Evolutionary conservation across 1,284 basidiomycete species (phyloP).

Genomic region (Melampsora abietis-canadensis): DNA sequence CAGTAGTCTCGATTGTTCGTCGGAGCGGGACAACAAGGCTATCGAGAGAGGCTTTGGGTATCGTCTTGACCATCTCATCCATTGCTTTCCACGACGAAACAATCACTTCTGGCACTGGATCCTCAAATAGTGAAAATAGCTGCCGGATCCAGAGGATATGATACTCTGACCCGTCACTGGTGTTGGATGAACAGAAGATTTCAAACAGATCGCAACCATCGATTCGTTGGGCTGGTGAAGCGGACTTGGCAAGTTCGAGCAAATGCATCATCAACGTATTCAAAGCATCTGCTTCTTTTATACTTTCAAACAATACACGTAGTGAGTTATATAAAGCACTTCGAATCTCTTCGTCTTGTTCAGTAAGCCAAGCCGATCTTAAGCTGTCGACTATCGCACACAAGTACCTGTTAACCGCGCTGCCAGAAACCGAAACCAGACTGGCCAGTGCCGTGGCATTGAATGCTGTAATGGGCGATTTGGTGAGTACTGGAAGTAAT

Average conservation of each 20-base stretch:
- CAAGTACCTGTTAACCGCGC: constrained; percentile 73
- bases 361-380: constrained; percentile 62
- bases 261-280: constrained; percentile 82
- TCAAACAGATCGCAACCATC: constrained; percentile 74
- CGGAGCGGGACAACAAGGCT: constrained; percentile 81
- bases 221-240: constrained; percentile 66
- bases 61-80: constrained; percentile 81
- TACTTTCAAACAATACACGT: constrained; percentile 68
- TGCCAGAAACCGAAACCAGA: constrained; percentile 93
- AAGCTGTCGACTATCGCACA: constrained; percentile 72
- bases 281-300: constrained; percentile 77
- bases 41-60: constrained; percentile 90
- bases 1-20: constrained; percentile 79
- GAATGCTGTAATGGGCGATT: constrained; percentile 86
- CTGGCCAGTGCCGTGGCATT: constrained; percentile 89
- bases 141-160: constrained; percentile 94
- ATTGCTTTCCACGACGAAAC: constrained; percentile 78
- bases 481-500: constrained; percentile 88
- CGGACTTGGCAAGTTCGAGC: constrained; percentile 78
- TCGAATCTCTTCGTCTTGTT: constrained; percentile 67
- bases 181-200: constrained; percentile 73
- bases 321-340: constrained; percentile 74
- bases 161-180: constrained; percentile 60
- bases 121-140: constrained; percentile 79
- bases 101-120: constrained; percentile 69